Base-by-base conservation (phyloP, 108 stramenopile genomes). In the Nitzschia palea region DNA sequence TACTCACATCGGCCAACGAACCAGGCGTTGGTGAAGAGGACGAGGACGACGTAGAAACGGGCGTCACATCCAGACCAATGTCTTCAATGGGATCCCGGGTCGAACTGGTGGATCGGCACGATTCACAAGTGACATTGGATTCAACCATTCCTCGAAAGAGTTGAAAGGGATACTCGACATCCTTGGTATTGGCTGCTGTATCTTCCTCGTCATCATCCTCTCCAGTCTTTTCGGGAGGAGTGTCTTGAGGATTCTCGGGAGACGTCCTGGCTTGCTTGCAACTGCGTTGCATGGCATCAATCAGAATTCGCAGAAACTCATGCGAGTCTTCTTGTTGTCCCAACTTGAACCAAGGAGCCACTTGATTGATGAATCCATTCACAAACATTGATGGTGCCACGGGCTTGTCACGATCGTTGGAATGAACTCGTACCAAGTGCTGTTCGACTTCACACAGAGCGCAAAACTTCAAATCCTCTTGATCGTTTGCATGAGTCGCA, bases 251-350 rank as follows among this genome's bases (percentile, higher is more conserved):
- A 74, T 74, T 68, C 22, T 31, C 62, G 14, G 43, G 51, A 29
- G 34, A 25, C 10, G 3, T 0, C 29, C 87, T 69, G 8, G 92
- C 89, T 51, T 60, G 51, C 55, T 83, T 74, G 75, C 89, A 94
- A 36, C 82, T 83, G n/a, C 84, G 86, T 77, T 94, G 90, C 93
- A 94, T 94, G 56, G 88, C 91, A 63, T 98, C 96, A 66, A 99
- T 92, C 25, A 99, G 65, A 20, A 97, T 67, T 20, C 99, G 86
- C 14, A 99, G 81, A 71, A 97, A 98, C 70, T 99, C 99, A 76
- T 99, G 99, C 17, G 96, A 93, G 60, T 99, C 99, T 77, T 99
- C 97, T 85, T 99, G 97, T 27, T 92, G 82, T 0, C 95, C 96
- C 12, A 90, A 61, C 43, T 88, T 83, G 68, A 99, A 98, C 79